Conservation (phyloP, 2,329 filamentous ascomycete species). For the Fusarium subtropicale region DNA sequence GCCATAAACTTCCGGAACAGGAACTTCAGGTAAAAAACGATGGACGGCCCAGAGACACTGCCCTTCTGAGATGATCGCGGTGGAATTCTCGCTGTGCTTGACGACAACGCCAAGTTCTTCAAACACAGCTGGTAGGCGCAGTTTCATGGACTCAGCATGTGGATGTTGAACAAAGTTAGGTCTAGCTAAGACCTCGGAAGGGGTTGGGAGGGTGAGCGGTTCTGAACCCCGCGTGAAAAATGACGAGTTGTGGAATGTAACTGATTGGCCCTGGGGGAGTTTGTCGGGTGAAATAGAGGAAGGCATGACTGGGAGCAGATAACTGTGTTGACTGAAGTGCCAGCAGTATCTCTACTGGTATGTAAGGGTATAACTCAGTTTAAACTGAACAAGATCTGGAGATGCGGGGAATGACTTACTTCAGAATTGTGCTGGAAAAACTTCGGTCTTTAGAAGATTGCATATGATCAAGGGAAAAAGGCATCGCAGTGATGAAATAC, state of each 20-base stretch:
- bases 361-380: too few relatives aligned
- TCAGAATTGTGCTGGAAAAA: background rate
- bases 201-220: background rate
- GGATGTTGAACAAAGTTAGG: background rate
- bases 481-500: too few relatives aligned
- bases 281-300: background rate
- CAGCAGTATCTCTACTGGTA: background rate
- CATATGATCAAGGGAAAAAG: too few relatives aligned
- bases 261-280: background rate
- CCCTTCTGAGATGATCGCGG: background rate
- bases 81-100: accelerated
- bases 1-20: background rate
- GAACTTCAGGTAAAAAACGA: accelerated
- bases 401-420: too few relatives aligned
- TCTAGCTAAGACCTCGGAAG: background rate
- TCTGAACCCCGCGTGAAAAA: background rate
- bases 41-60: background rate
- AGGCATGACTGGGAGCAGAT: too few relatives aligned
- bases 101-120: background rate
- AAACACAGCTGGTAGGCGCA: background rate
- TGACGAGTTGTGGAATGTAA: background rate
- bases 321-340: accelerated
- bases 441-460: accelerated
- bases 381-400: accelerated
- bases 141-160: too few relatives aligned